A percentile compares a stretch with the other conserved stretches of the same genome.
Evolutionary conservation across 345 rosid genomes (phyloP).

Genomic region (Boechera stricta): DNA sequence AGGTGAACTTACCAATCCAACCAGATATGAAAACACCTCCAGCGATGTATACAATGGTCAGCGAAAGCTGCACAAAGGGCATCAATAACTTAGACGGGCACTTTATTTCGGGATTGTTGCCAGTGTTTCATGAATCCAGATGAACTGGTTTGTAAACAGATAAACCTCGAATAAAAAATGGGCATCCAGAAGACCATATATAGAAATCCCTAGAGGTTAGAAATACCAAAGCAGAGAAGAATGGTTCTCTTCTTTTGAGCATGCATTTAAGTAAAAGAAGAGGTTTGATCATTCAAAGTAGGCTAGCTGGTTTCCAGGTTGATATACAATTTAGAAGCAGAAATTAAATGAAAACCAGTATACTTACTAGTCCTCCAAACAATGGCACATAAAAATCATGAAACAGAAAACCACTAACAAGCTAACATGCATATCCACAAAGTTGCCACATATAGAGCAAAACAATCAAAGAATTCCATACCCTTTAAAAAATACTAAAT

Average conservation of each 20-base stretch:
- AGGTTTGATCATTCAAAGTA: slow-evolving; percentile 4
- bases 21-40: slow-evolving; percentile 92
- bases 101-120: slow-evolving; percentile 7
- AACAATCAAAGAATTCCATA: slow-evolving; percentile 1
- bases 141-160: neutral
- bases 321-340: slow-evolving; percentile 14
- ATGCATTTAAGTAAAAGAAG: slow-evolving; percentile 16
- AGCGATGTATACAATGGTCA: slow-evolving; percentile 80
- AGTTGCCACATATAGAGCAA: slow-evolving; percentile 17
- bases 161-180: neutral
- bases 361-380: slow-evolving; percentile 7
- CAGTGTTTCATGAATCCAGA: neutral
- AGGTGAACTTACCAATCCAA: slow-evolving; percentile 82
- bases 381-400: neutral
- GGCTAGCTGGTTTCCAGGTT: slow-evolving; percentile 19
- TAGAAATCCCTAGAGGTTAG: slow-evolving; percentile 8
- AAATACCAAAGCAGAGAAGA: slow-evolving; percentile 22
- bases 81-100: slow-evolving; percentile 24
- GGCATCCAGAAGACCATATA: slow-evolving; percentile 24
- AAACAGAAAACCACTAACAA: slow-evolving; percentile 13
- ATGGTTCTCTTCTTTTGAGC: slow-evolving; percentile 5
- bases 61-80: slow-evolving; percentile 72
- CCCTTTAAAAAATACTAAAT: slow-evolving; percentile 5
- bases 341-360: slow-evolving; percentile 7
- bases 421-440: slow-evolving; percentile 15